Base-by-base conservation (phyloP, 2,329 filamentous ascomycete genomes). In the Trichophyton schoenleinii region DNA sequence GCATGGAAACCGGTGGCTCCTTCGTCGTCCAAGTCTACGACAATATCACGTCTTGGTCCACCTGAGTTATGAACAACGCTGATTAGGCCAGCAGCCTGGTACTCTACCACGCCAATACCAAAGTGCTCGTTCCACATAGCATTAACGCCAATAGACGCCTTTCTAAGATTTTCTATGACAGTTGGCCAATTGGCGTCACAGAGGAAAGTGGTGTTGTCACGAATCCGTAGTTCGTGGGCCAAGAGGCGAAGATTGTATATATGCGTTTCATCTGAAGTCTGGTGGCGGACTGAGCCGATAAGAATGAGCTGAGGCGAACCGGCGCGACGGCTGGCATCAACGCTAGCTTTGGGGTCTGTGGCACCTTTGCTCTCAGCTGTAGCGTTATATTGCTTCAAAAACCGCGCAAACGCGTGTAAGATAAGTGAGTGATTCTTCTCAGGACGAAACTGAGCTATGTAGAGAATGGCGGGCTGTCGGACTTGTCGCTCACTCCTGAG, bases 41-140 rank as follows among this genome's bases (percentile, higher is more conserved):
- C 92, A 66, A 99, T 99, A 71, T 99, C 94, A 64, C 90, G 75
- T 74, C 94, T 96, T 1, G 94, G 94, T 0, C 94, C 94, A 7
- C 92, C 94, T 58, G 88, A 94, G 73, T 96, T 81, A 69, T 99
- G 94, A 7, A 97, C 94, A 0, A 99, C 91, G 3, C 87, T 86
- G 62, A 99, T 91, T 62, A 99, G 78, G 0, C 94, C 94, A 0
- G 94, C 94, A 3, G 94, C 94, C 72, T 97, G 91, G 71, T 97
- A 99, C 78, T 99, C 94, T 46, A 99, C 94, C 15, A 97, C 91
- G 1, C 94, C 94, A 63, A 99, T 99, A 22, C 94, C 94, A 72
- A 99, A 99, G 74, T 99, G 94, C 77, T 99, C 94, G 72, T 96
- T 97, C 92, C 94, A 99, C 94, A 99, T 99, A 69, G 88, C 90